Conservation (phyloP, 768 basidiomycete genomes). For the Pleurotus pulmonarius region DNA sequence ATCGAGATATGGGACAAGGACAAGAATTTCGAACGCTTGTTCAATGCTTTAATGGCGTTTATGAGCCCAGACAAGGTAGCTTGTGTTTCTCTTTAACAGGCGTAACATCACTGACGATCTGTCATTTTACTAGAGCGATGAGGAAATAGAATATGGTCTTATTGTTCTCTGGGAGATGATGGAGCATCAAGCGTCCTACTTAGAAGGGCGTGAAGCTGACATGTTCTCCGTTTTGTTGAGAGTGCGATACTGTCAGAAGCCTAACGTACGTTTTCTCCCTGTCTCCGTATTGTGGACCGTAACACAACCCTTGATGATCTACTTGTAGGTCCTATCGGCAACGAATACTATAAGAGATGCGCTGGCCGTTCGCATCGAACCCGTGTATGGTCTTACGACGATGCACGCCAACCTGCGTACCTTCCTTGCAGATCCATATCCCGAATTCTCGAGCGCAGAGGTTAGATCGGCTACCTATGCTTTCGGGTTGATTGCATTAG, state of each 20-base stretch:
- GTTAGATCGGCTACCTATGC: slow-evolving; percentile 68
- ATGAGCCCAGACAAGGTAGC: slow-evolving; percentile 62
- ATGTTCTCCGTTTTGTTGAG: slow-evolving; percentile 68
- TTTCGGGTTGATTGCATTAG: slow-evolving; percentile 80
- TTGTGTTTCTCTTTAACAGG: neutral
- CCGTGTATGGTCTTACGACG: slow-evolving; percentile 82
- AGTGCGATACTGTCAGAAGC: slow-evolving; percentile 68
- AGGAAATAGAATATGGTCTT: slow-evolving; percentile 72
- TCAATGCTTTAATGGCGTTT: slow-evolving; percentile 60
- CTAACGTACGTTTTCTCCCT: slow-evolving; percentile 47
- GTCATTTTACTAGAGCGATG: slow-evolving; percentile 42
- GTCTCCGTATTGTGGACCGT: neutral
- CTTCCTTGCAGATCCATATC: slow-evolving; percentile 54
- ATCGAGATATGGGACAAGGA: slow-evolving; percentile 71
- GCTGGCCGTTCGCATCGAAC: slow-evolving; percentile 67
- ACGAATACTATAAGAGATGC: slow-evolving; percentile 79
- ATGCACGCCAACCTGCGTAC: slow-evolving; percentile 69
- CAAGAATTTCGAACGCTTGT: slow-evolving; percentile 66
- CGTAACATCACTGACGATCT: too few species aligned
- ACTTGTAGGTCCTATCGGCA: slow-evolving; percentile 70
- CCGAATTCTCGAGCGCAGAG: slow-evolving; percentile 37
- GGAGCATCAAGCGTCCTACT: slow-evolving; percentile 63
- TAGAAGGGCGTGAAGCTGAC: slow-evolving; percentile 80
- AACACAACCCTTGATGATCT: slow-evolving; percentile 1
- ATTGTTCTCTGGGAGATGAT: slow-evolving; percentile 84